phyloP scores from a whole-genome alignment of 1,284 basidiomycete genomes.

The Pholiota adiposa region DNA sequence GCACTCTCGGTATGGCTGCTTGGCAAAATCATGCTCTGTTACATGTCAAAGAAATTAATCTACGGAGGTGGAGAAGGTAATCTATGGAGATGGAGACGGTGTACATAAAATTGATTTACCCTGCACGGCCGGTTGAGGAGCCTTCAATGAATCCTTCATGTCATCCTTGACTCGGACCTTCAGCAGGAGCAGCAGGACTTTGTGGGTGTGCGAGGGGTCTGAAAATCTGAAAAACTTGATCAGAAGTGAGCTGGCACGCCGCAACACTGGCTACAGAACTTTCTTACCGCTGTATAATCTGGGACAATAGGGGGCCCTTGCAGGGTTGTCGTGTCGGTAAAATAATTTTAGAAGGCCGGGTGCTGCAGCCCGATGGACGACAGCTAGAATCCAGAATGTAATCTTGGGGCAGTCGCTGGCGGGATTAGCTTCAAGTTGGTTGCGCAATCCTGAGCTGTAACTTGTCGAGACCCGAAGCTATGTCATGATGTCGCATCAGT shows the following conservation, averaged over 20 bases:
- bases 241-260: no score
- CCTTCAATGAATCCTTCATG: neutral
- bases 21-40: no score
- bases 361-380: neutral
- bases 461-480: neutral
- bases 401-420: neutral
- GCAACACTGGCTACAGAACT: no score
- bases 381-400: constrained; percentile 5
- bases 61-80: no score
- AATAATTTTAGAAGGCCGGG: constrained; percentile 3
- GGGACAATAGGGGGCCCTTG: neutral
- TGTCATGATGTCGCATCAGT: neutral
- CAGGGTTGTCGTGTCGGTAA: neutral
- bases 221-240: neutral
- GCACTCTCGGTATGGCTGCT: no score
- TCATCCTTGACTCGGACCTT: neutral
- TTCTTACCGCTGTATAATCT: neutral
- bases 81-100: neutral
- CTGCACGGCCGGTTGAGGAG: neutral
- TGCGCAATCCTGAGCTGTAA: neutral
- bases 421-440: neutral
- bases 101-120: neutral
- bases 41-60: no score
- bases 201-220: no score
- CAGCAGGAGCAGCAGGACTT: no score